Base-by-base conservation (phyloP, 768 basidiomycete genomes). In the Imleria badia region DNA sequence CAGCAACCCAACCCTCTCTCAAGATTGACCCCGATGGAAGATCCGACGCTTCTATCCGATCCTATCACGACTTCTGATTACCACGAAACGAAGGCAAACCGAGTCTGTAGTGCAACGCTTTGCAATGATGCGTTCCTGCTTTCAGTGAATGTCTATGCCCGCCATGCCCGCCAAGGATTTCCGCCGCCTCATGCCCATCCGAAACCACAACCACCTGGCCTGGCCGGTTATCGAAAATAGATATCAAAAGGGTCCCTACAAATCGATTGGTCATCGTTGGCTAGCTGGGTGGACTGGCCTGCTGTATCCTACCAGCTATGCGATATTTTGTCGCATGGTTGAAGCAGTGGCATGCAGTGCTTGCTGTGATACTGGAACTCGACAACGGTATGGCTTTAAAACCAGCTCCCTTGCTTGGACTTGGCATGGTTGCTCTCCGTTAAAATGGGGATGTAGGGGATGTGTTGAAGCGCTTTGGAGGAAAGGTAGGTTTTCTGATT, bases 271-370 rank as follows among this genome's bases (percentile, higher is more conserved):
- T 23, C 41, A 14, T 20, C n/a, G 17, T 39, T 42, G 48, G 56
- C 41, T 41, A 42, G 36, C 22, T 51, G 34, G 1, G 14, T 40
- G 20, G 19, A 54, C 48, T 50, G 40, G 45, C 10, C 12, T 42
- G 34, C 48, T 40, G 1, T 38, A 19, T 35, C 7, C 31, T n/a
- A 3, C 58, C 11, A 45, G 33, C 60, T 31, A 55, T 47, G 52
- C 33, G n/a, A 43, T 38, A 22, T 19, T 42, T 29, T 38, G 34
- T n/a, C n/a, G 52, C 46, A 17, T 26, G 43, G n/a, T n/a, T n/a
- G 30, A 52, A 23, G 62, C 58, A 15, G 20, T 56, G 60, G 31
- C 35, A 43, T 55, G 48, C 56, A 20, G 52, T 65, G 52, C n/a
- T 49, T 60, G 61, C 59, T 61, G 65, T 58, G 53, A 47, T 26